Evolutionary conservation across 2,329 filamentous ascomycete species (phyloP), one percentile per base, ranked within the genome.

Genomic region (Periconia macrospinosa): DNA sequence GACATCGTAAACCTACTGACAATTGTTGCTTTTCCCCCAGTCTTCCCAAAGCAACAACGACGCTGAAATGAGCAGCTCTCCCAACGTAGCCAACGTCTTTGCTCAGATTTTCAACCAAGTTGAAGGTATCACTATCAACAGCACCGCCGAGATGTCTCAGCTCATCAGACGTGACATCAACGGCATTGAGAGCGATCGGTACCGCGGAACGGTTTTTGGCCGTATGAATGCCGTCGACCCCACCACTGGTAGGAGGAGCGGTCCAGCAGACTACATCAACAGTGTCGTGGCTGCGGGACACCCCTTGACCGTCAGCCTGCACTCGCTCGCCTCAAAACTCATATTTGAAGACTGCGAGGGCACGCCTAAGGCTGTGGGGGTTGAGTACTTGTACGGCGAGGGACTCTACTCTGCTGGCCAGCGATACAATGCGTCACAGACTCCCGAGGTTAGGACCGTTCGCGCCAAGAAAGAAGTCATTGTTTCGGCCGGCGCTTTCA

Each of bases 191-290:
- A 37, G 33, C 33, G 33, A 37, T n/a, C 33, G 33, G 11, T 37
- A 37, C 33, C 11, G 11, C 5, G 27, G 20, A 5, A 17, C 45
- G 2, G 44, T 81, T 30, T 85, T 79, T 62, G 80, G 84, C 56
- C 76, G 87, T 1, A 83, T 84, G 6, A 67, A 84, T 19, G 78
- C 80, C 56, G 73, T 78, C 19, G 13, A 20, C 18, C n/a, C 76
- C 71, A n/a, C 72, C 30, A 62, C 61, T 27, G 55, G 74, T 27
- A 81, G 83, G 30, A 80, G 74, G 42, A 79, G 52, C 20, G 50
- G 82, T 15, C 73, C 80, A 2, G 78, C 82, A n/a, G 78, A 84
- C 48, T 79, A 83, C 49, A 70, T 73, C 52, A 78, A 80, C 58
- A 50, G 61, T 2, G 74, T 81, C 52, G 81, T 81, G 17, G 73